Conservation (phyloP, 2,329 filamentous ascomycete species). For the Bipolaris victoriae region DNA sequence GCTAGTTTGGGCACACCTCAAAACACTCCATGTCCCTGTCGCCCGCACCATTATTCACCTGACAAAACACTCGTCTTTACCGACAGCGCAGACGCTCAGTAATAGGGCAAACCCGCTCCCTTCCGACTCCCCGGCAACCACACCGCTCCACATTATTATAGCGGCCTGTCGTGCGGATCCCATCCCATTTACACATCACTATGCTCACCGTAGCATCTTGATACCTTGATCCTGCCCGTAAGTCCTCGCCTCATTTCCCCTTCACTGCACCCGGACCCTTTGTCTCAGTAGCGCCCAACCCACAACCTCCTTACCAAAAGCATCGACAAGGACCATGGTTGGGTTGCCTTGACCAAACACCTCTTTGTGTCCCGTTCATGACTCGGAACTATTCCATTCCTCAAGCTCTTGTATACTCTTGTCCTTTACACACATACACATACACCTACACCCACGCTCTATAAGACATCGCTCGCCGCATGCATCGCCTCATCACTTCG, state of each 20-base stretch:
- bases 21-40: constrained; percentile 40
- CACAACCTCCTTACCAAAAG: constrained; percentile 39
- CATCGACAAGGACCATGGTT: constrained; percentile 39
- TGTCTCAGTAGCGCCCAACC: constrained; percentile 37
- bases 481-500: constrained; percentile 18
- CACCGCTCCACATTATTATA: constrained; percentile 37
- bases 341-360: constrained; percentile 39
- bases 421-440: constrained; percentile 17
- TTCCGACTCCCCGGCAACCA: constrained; percentile 37
- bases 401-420: constrained; percentile 32
- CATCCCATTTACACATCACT: constrained; percentile 29
- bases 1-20: constrained; percentile 29
- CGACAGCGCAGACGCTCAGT: constrained; percentile 36
- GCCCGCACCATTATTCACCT: constrained; percentile 30
- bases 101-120: constrained; percentile 42
- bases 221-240: constrained; percentile 32
- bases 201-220: constrained; percentile 30
- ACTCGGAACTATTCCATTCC: constrained; percentile 40
- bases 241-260: constrained; percentile 47
- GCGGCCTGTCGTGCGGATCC: constrained; percentile 33
- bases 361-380: constrained; percentile 45
- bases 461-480: constrained; percentile 30
- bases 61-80: constrained; percentile 26
- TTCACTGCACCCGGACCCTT: constrained; percentile 35
- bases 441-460: constrained; percentile 20